phyloP scores from a whole-genome alignment of 768 basidiomycete genomes.

The Podaxis sp. region DNA sequence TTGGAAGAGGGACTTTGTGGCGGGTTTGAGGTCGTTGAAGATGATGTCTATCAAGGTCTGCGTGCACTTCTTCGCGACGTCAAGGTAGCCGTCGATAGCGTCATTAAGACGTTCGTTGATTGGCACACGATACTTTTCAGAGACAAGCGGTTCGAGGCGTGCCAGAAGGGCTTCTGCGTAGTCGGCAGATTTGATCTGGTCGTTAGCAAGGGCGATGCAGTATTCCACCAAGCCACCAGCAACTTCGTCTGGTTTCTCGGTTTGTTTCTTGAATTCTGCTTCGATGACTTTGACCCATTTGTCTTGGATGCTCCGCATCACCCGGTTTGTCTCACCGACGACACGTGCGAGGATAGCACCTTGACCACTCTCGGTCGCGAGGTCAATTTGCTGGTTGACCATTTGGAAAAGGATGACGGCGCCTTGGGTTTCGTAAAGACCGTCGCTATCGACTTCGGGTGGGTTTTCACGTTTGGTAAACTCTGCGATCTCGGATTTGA shows the following conservation, averaged over 20 bases:
- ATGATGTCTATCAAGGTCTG: slow-evolving; percentile 92
- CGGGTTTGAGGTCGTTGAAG: slow-evolving; percentile 91
- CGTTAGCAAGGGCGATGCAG: slow-evolving; percentile 94
- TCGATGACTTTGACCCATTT: slow-evolving; percentile 87
- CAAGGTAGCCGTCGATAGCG: slow-evolving; percentile 96
- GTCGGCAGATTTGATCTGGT: slow-evolving; percentile 95
- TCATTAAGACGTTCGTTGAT: slow-evolving; percentile 91
- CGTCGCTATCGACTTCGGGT: slow-evolving; percentile 87
- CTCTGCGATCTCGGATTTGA: slow-evolving; percentile 85
- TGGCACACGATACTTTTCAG: slow-evolving; percentile 81
- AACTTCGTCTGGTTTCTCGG: slow-evolving; percentile 85
- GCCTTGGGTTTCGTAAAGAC: slow-evolving; percentile 87
- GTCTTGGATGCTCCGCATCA: slow-evolving; percentile 85
- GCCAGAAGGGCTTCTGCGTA: slow-evolving; percentile 84
- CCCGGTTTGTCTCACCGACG: slow-evolving; percentile 81
- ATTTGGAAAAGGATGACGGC: slow-evolving; percentile 97
- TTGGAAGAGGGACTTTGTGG: slow-evolving; percentile 82
- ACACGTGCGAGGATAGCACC: slow-evolving; percentile 90
- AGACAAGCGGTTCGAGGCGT: slow-evolving; percentile 88
- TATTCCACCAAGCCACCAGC: slow-evolving; percentile 92
- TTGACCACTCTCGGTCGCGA: slow-evolving; percentile 94
- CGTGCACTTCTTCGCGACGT: slow-evolving; percentile 97
- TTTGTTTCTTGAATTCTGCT: slow-evolving; percentile 81
- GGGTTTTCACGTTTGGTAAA: slow-evolving; percentile 82
- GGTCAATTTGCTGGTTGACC: slow-evolving; percentile 95